Conservation (phyloP, 176 grass and related monocot genomes). For the Cymbopogon citratus region DNA sequence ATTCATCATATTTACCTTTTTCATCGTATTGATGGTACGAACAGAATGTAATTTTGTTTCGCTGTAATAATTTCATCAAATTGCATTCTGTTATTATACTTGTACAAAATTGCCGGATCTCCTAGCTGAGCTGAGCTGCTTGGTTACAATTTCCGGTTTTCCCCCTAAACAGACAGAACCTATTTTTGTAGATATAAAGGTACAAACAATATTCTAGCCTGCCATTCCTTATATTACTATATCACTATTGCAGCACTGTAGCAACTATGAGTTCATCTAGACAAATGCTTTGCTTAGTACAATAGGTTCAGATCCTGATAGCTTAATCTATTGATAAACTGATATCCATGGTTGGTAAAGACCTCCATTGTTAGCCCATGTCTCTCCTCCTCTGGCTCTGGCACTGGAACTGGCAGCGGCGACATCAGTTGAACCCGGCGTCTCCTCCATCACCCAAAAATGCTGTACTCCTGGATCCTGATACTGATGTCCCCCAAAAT, state of each 20-base stretch:
- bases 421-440: neutral
- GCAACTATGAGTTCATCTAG: neutral
- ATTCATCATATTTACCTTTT: neutral
- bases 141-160: no score
- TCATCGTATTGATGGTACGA: no score
- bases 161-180: no score
- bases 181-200: no score
- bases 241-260: no score
- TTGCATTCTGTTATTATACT: neutral
- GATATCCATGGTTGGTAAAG: neutral
- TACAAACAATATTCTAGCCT: no score
- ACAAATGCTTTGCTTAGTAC: neutral
- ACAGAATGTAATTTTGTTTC: neutral
- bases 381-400: neutral
- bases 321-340: neutral
- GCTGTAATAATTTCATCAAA: neutral
- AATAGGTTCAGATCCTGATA: neutral
- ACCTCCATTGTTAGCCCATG: neutral
- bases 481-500: neutral
- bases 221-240: no score
- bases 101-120: neutral
- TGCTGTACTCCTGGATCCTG: neutral
- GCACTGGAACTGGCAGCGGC: slow-evolving; percentile 1
- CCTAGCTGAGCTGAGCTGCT: no score
- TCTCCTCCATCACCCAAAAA: neutral